Evolutionary conservation across 2,329 filamentous ascomycete species (phyloP).

Genomic region (Nemania sp.): DNA sequence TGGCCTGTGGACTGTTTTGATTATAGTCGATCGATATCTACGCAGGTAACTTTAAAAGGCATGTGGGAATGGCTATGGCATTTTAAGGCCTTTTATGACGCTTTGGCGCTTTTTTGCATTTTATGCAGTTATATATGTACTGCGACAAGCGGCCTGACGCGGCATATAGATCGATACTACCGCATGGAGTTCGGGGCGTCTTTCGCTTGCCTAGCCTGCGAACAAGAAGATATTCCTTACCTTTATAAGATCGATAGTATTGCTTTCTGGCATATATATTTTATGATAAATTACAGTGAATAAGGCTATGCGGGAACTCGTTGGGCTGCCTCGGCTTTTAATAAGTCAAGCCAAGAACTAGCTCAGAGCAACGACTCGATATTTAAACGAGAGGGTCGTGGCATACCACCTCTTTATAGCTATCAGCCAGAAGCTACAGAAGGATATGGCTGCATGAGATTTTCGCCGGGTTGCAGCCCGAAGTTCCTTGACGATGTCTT

Average conservation of each 20-base stretch:
- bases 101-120: not conserved
- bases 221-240: not conserved
- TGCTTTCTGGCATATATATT: conserved; percentile 1
- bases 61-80: not conserved
- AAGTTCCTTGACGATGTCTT: too few species aligned
- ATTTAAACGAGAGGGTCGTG: not conserved
- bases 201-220: not conserved
- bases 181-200: not conserved
- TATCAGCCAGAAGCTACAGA: not conserved
- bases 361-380: not conserved
- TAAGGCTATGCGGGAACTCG: not conserved
- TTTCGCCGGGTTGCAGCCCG: not conserved
- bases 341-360: not conserved
- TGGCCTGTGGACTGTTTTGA: not conserved
- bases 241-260: not conserved
- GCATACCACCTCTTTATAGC: not conserved
- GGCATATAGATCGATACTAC: not conserved
- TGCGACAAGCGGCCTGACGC: not conserved
- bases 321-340: not conserved
- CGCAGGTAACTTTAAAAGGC: not conserved
- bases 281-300: conserved; percentile 6
- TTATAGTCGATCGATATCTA: not conserved
- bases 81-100: not conserved
- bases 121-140: not conserved
- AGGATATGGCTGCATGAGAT: not conserved